Percentiles rank a stretch among this genome's conserved stretches.
These are phyloP conservation scores for Begonia peltatifolia DNA, from an alignment of 306 rosid species.

Conservation along the genomic window DNA sequence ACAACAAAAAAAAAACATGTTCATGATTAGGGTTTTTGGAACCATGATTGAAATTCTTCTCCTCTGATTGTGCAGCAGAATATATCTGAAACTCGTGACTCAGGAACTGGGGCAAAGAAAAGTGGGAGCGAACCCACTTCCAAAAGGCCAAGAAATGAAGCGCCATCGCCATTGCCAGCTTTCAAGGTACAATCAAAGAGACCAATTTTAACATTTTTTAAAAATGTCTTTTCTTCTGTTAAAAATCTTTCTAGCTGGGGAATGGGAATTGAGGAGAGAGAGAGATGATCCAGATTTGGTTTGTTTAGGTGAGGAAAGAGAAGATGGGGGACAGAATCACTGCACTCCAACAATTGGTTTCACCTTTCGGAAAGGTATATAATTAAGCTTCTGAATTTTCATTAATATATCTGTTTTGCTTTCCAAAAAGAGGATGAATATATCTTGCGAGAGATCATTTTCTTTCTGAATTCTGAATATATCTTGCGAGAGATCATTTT, in stretches of 20 bases:
- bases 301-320: slow-evolving; percentile 84
- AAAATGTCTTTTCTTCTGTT: no score
- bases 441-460: no score
- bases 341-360: slow-evolving; percentile 99
- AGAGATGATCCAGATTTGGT: slow-evolving; percentile 54
- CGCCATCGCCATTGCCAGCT: slow-evolving; percentile 87
- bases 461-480: neutral
- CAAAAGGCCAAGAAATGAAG: slow-evolving; percentile 86
- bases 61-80: slow-evolving; percentile 36
- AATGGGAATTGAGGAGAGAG: slow-evolving; percentile 26
- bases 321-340: slow-evolving; percentile 99
- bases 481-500: no score
- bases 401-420: neutral
- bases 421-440: no score
- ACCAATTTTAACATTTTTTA: neutral
- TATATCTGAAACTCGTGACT: slow-evolving; percentile 56
- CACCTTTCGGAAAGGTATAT: slow-evolving; percentile 98
- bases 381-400: slow-evolving; percentile 16
- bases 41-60: slow-evolving; percentile 7
- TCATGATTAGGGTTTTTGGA: slow-evolving; percentile 13
- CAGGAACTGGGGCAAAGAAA: slow-evolving; percentile 48
- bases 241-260: no score
- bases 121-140: slow-evolving; percentile 58
- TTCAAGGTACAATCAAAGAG: slow-evolving; percentile 55
- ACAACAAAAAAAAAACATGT: no score